A percentile compares a stretch with the other conserved stretches of the same genome.
Evolutionary conservation across 805 yeast species (phyloP).

Genomic region (Wickerhamomyces alni): DNA sequence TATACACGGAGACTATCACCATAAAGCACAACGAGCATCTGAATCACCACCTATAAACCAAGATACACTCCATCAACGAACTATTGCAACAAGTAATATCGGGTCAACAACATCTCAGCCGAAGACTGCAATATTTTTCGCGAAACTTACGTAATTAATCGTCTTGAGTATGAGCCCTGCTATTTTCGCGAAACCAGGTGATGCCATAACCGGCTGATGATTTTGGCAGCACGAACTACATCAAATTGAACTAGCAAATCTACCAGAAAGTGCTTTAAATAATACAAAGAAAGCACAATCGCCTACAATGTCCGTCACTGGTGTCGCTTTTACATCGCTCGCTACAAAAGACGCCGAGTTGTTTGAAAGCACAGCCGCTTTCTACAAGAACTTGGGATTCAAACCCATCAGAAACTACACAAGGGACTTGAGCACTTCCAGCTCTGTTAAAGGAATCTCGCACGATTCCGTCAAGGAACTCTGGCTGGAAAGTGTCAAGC

Average conservation of each 20-base stretch:
- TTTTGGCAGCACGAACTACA: too few relatives aligned
- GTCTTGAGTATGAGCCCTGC: too few relatives aligned
- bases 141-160: too few relatives aligned
- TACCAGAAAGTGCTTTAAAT: too few relatives aligned
- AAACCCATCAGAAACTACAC: slow-evolving; percentile 52
- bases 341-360: slow-evolving; percentile 44
- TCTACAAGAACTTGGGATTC: slow-evolving; percentile 59
- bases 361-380: slow-evolving; percentile 44
- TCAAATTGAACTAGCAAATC: too few relatives aligned
- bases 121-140: too few relatives aligned
- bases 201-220: not conserved
- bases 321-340: slow-evolving; percentile 55
- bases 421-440: slow-evolving; percentile 35
- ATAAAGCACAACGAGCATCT: slow-evolving; percentile 6
- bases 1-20: slow-evolving; percentile 6
- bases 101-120: too few relatives aligned
- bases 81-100: too few relatives aligned
- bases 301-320: slow-evolving; percentile 20
- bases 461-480: slow-evolving; percentile 61
- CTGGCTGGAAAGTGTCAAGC: slow-evolving; percentile 69
- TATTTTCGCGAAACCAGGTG: not conserved
- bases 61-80: too few relatives aligned
- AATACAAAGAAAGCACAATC: too few relatives aligned
- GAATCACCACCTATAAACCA: too few relatives aligned
- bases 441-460: slow-evolving; percentile 49